phyloP scores from a whole-genome alignment of 164 flowering plant genomes.

The Malania oleifera region DNA sequence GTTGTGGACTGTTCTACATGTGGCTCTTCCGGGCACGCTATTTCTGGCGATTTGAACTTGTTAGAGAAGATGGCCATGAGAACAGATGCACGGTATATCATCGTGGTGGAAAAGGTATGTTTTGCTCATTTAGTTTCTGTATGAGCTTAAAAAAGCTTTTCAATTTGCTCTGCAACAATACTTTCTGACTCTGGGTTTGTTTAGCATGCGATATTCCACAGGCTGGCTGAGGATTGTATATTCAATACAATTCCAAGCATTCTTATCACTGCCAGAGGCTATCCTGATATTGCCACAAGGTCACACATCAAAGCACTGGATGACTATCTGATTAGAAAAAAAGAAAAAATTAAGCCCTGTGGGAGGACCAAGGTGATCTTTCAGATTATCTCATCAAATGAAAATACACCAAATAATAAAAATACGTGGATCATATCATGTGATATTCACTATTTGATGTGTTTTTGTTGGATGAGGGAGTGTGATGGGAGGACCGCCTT shows the following conservation, averaged over 20 bases:
- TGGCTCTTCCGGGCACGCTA: conserved; percentile 83
- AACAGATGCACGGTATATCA: conserved; percentile 84
- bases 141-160: neutral
- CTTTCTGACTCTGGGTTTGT: conserved; percentile 10
- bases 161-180: neutral
- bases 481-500: too few relatives aligned
- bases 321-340: too few relatives aligned
- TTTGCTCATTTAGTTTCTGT: neutral
- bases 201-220: conserved; percentile 93
- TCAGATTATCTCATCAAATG: too few relatives aligned
- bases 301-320: conserved; percentile 12
- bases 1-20: conserved; percentile 70
- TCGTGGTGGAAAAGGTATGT: conserved; percentile 88
- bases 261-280: conserved; percentile 94
- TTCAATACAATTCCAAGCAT: conserved; percentile 87
- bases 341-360: too few relatives aligned
- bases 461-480: too few relatives aligned
- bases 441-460: too few relatives aligned
- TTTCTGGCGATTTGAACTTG: conserved; percentile 73
- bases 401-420: too few relatives aligned
- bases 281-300: conserved; percentile 98
- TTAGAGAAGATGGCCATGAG: conserved; percentile 47
- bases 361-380: too few relatives aligned
- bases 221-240: conserved; percentile 79
- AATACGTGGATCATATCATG: too few relatives aligned